Evolutionary conservation across 495 filamentous ascomycete species (phyloP).

Genomic region (Penicillium maclennaniae): DNA sequence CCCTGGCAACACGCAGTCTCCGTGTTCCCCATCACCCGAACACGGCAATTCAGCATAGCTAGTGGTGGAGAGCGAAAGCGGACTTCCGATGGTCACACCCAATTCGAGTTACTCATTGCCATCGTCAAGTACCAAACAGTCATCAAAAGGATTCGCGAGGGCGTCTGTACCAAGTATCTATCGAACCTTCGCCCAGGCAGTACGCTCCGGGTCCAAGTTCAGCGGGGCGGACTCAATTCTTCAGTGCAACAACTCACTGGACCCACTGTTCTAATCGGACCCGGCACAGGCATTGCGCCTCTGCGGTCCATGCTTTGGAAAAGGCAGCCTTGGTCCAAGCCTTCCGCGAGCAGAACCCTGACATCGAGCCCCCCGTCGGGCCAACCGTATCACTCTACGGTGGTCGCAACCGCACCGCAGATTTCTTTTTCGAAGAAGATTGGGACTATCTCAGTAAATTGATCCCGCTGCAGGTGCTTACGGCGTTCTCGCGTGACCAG

Average conservation of each 20-base stretch:
- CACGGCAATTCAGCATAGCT: slow-evolving; percentile 84
- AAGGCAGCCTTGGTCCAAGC: slow-evolving; percentile 41
- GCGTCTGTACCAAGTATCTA: slow-evolving; percentile 86
- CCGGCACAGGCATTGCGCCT: slow-evolving; percentile 89
- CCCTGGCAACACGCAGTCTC: slow-evolving; percentile 67
- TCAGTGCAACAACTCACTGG: slow-evolving; percentile 39
- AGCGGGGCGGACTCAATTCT: slow-evolving; percentile 53
- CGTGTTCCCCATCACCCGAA: slow-evolving; percentile 70
- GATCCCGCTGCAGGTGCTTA: slow-evolving; percentile 53
- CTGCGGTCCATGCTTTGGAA: slow-evolving; percentile 77
- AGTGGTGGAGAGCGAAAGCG: slow-evolving; percentile 59
- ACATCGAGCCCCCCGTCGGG: slow-evolving; percentile 26
- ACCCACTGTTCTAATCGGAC: slow-evolving; percentile 76
- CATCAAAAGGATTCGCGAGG: slow-evolving; percentile 78
- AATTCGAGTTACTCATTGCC: slow-evolving; percentile 78
- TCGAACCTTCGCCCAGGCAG: slow-evolving; percentile 57
- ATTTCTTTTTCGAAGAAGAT: slow-evolving; percentile 78
- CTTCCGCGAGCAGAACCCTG: slow-evolving; percentile 32
- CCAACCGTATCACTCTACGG: slow-evolving; percentile 68
- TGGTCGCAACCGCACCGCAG: slow-evolving; percentile 63
- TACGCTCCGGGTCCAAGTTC: slow-evolving; percentile 54
- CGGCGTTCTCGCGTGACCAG: slow-evolving; percentile 83
- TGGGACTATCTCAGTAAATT: slow-evolving; percentile 51
- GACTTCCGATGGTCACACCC: slow-evolving; percentile 34
- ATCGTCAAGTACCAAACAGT: slow-evolving; percentile 89